These are phyloP conservation scores for Gryganskiella cystojenkinii DNA, from an alignment of 192 early-diverging fungal species.

Conservation along the genomic window DNA sequence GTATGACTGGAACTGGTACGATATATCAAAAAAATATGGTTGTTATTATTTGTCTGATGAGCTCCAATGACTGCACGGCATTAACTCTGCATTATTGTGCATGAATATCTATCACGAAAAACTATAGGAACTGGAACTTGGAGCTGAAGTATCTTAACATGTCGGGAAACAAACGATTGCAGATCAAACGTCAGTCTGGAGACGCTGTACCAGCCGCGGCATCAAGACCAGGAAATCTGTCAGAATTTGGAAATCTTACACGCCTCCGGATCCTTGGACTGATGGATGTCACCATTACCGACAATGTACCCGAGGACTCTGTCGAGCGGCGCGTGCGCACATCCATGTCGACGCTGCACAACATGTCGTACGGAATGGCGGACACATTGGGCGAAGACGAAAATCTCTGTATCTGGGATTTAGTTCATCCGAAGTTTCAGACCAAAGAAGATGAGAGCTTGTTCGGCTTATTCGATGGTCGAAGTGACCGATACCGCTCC, in stretches of 20 bases:
- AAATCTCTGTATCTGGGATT: conserved; percentile 84
- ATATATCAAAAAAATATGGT: neutral
- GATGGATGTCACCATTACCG: conserved; percentile 88
- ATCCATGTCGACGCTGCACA: conserved; percentile 81
- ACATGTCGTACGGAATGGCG: conserved; percentile 88
- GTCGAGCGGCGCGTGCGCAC: conserved; percentile 85
- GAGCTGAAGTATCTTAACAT: conserved; percentile 90
- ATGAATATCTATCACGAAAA: no score
- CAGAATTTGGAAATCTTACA: conserved; percentile 82
- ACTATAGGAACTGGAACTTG: conserved; percentile 84
- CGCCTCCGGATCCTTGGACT: conserved; percentile 85
- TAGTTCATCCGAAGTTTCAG: conserved; percentile 86
- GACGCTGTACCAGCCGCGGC: conserved; percentile 44
- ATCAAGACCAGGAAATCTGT: conserved; percentile 63
- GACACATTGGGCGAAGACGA: conserved; percentile 79
- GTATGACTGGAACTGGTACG: conserved; percentile 95
- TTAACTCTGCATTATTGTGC: neutral
- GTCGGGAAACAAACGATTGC: conserved; percentile 89
- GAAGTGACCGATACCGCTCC: conserved; percentile 60
- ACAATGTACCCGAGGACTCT: conserved; percentile 81
- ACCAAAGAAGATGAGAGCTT: conserved; percentile 88
- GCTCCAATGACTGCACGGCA: no score
- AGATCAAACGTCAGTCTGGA: conserved; percentile 80
- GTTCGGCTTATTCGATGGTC: conserved; percentile 90
- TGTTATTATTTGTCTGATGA: neutral